Evolutionary conservation across 768 basidiomycete species (phyloP).

Genomic region (Dacryopinax spathularia): DNA sequence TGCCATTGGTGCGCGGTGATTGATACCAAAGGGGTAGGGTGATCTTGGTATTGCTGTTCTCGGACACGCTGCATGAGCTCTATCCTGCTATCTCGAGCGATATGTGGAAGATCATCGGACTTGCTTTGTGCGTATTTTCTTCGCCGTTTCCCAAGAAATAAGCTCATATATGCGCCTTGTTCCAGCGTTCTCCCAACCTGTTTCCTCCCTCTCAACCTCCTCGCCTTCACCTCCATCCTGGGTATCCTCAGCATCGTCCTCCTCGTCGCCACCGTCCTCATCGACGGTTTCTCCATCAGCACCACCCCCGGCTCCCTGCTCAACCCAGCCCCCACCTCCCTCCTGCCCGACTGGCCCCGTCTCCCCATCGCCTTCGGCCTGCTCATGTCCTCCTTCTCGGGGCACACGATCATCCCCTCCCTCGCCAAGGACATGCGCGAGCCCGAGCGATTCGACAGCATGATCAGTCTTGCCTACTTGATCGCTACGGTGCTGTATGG

Average conservation of each 20-base stretch:
- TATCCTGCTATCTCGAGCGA: constrained; percentile 51
- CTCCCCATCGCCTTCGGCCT: constrained; percentile 75
- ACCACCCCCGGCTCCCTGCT: constrained; percentile 69
- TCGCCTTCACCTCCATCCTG: constrained; percentile 79
- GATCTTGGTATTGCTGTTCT: constrained; percentile 75
- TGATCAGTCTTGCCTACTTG: constrained; percentile 80
- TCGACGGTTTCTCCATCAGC: constrained; percentile 65
- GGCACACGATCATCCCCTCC: constrained; percentile 84
- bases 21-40: constrained; percentile 35
- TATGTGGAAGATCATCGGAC: constrained; percentile 61
- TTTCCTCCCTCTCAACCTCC: constrained; percentile 68
- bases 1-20: constrained; percentile 1
- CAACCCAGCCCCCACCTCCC: constrained; percentile 53
- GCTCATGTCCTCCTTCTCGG: constrained; percentile 75
- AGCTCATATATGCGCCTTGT: constrained; percentile 6
- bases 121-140: constrained; percentile 42
- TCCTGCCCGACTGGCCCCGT: constrained; percentile 39
- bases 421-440: constrained; percentile 80
- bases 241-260: constrained; percentile 67
- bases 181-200: constrained; percentile 66
- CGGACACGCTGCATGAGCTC: constrained; percentile 67
- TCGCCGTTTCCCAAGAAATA: neutral
- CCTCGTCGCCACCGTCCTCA: constrained; percentile 59
- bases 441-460: constrained; percentile 61
- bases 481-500: constrained; percentile 44